Conservation (phyloP, 371 early-diverging fungal genomes). For the Mortierella sp. region DNA sequence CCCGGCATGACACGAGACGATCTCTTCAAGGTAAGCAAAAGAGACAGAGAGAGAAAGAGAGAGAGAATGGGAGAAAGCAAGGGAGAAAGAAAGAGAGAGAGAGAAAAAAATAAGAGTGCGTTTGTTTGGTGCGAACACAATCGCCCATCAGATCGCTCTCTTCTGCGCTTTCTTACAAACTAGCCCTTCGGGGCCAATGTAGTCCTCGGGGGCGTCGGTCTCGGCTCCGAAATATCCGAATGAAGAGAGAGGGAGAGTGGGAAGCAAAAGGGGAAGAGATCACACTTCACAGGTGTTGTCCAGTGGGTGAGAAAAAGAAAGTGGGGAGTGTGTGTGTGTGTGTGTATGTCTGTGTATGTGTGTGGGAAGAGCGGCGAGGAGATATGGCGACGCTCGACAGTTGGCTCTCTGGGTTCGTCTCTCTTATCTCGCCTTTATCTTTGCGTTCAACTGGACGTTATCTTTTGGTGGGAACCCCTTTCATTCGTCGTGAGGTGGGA, state of each 20-base stretch:
- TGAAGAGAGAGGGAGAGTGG: no score
- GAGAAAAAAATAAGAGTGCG: slow-evolving; percentile 64
- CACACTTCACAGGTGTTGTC: not conserved
- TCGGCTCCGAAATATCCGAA: no score
- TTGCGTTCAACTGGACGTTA: no score
- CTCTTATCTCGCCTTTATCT: not conserved
- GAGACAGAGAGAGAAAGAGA: no score
- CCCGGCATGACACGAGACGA: slow-evolving; percentile 92
- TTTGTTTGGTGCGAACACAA: slow-evolving; percentile 59
- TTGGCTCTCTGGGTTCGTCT: not conserved
- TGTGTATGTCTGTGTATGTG: not conserved
- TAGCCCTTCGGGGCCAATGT: no score
- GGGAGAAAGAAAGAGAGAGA: not conserved
- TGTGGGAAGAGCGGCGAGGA: not conserved
- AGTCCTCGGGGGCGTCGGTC: slow-evolving; percentile 12
- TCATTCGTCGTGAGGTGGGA: no score
- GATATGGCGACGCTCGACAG: no score
- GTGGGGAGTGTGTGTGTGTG: not conserved
- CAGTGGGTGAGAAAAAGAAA: not conserved
- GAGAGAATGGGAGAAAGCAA: no score
- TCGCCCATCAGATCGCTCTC: no score
- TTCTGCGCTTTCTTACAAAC: slow-evolving; percentile 59
- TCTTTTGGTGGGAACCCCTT: not conserved
- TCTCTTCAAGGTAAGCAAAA: slow-evolving; percentile 82
- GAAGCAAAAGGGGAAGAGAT: not conserved